Conservation (phyloP, 257 asterid species). For the Fraxinus quadrangulata region DNA sequence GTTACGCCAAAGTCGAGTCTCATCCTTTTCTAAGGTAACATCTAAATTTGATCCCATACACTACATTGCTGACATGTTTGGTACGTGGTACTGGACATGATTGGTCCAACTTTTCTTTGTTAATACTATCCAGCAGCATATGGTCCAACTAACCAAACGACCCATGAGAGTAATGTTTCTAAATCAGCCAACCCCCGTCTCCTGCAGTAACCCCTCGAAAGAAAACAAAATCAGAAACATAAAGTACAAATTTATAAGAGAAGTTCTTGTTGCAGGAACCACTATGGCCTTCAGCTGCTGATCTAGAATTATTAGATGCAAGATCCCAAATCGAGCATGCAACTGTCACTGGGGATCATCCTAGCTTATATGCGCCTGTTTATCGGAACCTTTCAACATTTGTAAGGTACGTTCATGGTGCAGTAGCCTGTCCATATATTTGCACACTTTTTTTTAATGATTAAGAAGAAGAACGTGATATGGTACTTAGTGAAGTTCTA, state of each 20-base stretch:
- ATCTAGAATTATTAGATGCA: conserved; percentile 49
- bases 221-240: too few relatives aligned
- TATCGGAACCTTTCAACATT: conserved; percentile 60
- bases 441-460: neutral
- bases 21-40: conserved; percentile 48
- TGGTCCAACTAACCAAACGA: neutral
- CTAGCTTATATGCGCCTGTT: conserved; percentile 53
- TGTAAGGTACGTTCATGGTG: conserved; percentile 38
- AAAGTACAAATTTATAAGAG: neutral
- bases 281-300: conserved; percentile 55
- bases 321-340: conserved; percentile 47
- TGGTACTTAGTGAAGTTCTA: too few relatives aligned
- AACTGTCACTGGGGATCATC: conserved; percentile 23
- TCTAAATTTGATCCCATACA: neutral
- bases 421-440: neutral
- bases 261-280: conserved; percentile 43
- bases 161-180: neutral
- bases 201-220: neutral
- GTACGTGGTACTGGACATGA: neutral
- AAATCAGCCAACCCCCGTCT: neutral
- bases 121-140: neutral
- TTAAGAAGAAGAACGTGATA: neutral
- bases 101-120: neutral
- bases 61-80: neutral
- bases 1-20: conserved; percentile 44